Evolutionary conservation across 169 alveolate genomes (phyloP).

Genomic region (Plasmodium gonderi): DNA sequence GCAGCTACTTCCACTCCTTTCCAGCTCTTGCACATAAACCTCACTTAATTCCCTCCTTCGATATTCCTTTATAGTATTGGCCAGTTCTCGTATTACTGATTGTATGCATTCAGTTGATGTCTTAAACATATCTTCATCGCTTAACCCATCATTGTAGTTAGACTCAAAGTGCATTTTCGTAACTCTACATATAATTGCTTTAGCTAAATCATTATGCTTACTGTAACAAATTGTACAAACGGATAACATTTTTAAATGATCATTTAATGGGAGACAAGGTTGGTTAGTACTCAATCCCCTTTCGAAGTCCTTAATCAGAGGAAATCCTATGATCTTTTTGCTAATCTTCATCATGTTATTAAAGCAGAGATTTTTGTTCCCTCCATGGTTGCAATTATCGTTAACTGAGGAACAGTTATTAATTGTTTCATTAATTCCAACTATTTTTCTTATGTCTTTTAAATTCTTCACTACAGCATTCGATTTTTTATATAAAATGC

Average conservation of each 20-base stretch:
- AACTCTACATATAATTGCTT: conserved; percentile 68
- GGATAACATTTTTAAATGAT: conserved; percentile 40
- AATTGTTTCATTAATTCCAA: background rate
- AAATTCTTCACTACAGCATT: conserved; percentile 28
- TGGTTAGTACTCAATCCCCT: conserved; percentile 65
- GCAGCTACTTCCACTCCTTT: background rate
- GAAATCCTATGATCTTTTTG: conserved; percentile 48
- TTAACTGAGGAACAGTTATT: background rate
- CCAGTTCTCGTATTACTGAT: conserved; percentile 61
- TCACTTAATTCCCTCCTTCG: conserved; percentile 52
- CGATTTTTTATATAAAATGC: conserved; percentile 25
- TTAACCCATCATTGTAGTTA: conserved; percentile 50
- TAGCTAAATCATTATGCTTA: conserved; percentile 60
- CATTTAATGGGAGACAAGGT: conserved; percentile 68
- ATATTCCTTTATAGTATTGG: conserved; percentile 58
- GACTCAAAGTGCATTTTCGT: conserved; percentile 72
- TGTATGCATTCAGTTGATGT: conserved; percentile 64
- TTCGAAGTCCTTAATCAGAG: conserved; percentile 66
- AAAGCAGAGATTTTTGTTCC: conserved; percentile 12
- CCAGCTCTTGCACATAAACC: conserved; percentile 2
- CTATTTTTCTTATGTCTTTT: conserved; percentile 19
- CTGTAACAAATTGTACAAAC: conserved; percentile 65
- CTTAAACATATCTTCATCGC: conserved; percentile 56
- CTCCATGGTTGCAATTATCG: background rate
- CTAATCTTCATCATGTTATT: conserved; percentile 69